Percentiles rank a stretch among this genome's conserved stretches.
These are phyloP conservation scores for Calonectria naviculata DNA, from an alignment of 2,329 filamentous ascomycete genomes.

Conservation along the genomic window DNA sequence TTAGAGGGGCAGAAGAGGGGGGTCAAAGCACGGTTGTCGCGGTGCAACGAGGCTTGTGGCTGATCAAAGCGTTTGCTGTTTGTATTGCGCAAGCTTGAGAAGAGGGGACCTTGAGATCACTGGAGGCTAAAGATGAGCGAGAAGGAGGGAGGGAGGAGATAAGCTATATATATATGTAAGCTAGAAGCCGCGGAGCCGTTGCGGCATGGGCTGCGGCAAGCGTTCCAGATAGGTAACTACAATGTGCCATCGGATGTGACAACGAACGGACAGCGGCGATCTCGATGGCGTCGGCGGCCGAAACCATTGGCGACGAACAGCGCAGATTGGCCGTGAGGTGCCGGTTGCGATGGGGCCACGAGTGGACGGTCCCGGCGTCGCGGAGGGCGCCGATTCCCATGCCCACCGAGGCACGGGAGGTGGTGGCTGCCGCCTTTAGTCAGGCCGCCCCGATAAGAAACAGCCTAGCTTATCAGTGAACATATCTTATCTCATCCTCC, in stretches of 20 bases:
- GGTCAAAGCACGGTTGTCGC: background rate
- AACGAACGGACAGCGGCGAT: constrained; percentile 39
- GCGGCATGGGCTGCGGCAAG: constrained; percentile 16
- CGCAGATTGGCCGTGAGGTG: constrained; percentile 31
- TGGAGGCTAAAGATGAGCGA: background rate
- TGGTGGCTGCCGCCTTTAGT: constrained; percentile 29
- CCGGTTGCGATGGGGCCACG: constrained; percentile 35
- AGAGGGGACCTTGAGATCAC: constrained; percentile 12
- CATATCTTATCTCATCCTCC: background rate
- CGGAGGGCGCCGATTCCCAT: constrained; percentile 44
- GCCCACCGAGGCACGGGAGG: constrained; percentile 27
- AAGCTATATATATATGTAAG: constrained; percentile 24
- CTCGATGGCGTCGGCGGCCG: constrained; percentile 35
- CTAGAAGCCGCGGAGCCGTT: background rate
- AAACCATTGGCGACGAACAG: constrained; percentile 22
- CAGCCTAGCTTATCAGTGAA: background rate
- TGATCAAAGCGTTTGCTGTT: constrained; percentile 6
- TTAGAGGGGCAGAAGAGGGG: constrained; percentile 4
- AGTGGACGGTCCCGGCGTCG: constrained; percentile 34
- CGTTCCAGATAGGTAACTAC: constrained; percentile 22
- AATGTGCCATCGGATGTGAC: constrained; percentile 21
- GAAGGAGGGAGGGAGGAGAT: constrained; percentile 13
- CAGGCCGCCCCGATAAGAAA: background rate
- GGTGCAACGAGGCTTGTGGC: background rate
- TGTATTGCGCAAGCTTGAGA: constrained; percentile 4